A percentile compares a stretch with the other conserved stretches of the same genome.
These are phyloP conservation scores for Ceratocystis papillata DNA, from an alignment of 2,329 filamentous ascomycete species.

Conservation along the genomic window DNA sequence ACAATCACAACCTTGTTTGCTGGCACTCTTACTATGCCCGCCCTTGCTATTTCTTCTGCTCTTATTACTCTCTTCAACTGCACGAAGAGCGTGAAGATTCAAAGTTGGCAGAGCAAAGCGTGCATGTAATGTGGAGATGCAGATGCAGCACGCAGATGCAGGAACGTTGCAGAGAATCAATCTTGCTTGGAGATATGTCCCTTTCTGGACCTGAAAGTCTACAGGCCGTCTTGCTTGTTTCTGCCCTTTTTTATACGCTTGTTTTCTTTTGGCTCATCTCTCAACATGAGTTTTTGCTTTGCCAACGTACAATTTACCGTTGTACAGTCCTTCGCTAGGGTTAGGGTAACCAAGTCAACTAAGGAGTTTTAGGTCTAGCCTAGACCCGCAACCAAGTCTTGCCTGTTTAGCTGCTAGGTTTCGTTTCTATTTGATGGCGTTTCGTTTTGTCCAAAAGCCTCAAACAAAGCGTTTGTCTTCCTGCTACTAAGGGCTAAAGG, in stretches of 20 bases:
- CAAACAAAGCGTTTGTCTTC: slow-evolving; percentile 10
- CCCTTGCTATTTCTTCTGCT: too few species aligned
- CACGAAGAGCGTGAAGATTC: too few species aligned
- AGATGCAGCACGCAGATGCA: slow-evolving; percentile 7
- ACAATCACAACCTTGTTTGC: background rate
- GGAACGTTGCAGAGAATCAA: slow-evolving; percentile 1
- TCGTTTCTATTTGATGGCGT: background rate
- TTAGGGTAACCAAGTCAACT: background rate
- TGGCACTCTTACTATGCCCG: too few species aligned
- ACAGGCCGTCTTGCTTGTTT: background rate
- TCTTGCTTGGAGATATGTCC: too few species aligned
- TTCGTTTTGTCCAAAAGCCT: background rate
- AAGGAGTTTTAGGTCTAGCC: background rate
- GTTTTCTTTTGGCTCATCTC: background rate
- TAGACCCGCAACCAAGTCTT: background rate
- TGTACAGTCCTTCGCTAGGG: background rate
- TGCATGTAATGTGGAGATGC: background rate
- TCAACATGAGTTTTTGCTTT: background rate
- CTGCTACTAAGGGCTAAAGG: background rate
- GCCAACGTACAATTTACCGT: background rate
- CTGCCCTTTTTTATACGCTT: background rate
- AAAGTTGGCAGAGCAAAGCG: background rate
- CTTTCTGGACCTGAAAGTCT: too few species aligned
- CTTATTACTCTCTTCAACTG: too few species aligned
- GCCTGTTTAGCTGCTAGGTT: background rate